A percentile compares a stretch with the other conserved stretches of the same genome.
Evolutionary conservation across 1,284 basidiomycete genomes (phyloP).

Genomic region (Clitocybe nebularis): DNA sequence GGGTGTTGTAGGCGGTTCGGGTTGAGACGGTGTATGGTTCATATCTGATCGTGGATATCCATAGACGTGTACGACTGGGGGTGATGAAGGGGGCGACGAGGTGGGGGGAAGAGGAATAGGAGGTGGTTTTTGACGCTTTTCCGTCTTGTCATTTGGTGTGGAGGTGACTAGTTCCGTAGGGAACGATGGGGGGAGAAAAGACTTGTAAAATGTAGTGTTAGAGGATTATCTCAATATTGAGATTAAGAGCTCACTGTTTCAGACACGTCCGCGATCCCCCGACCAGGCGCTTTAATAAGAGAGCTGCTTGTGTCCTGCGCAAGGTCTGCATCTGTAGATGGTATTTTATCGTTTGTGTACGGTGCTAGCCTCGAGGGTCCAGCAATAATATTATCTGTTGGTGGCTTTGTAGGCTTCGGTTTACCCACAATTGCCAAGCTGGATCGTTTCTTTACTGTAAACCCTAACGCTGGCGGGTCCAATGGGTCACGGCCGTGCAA

Average conservation of each 20-base stretch:
- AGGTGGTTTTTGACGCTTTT: conserved; percentile 19
- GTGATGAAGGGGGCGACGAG: conserved; percentile 13
- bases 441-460: conserved; percentile 26
- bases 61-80: conserved; percentile 8
- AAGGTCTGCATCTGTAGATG: not conserved
- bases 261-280: conserved; percentile 17
- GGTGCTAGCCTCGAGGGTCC: conserved; percentile 4
- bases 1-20: conserved; percentile 9
- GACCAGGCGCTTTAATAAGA: conserved; percentile 2
- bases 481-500: conserved; percentile 10
- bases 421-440: conserved; percentile 17
- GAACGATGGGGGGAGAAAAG: conserved; percentile 28
- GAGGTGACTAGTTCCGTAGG: conserved; percentile 24
- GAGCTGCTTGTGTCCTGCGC: conserved; percentile 6
- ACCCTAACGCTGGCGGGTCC: conserved; percentile 19
- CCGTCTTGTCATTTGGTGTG: conserved; percentile 20
- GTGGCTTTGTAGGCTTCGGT: conserved; percentile 13
- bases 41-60: conserved; percentile 8
- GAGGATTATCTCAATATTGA: not conserved
- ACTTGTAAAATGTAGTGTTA: conserved; percentile 14
- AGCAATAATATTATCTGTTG: conserved; percentile 2
- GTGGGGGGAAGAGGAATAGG: conserved; percentile 14
- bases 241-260: conserved; percentile 18
- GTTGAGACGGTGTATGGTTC: conserved; percentile 6
- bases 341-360: not conserved